Evolutionary conservation across 805 yeast genomes (phyloP), one percentile per base, ranked within the genome.

Genomic region (Schizosaccharomyces lindneri): DNA sequence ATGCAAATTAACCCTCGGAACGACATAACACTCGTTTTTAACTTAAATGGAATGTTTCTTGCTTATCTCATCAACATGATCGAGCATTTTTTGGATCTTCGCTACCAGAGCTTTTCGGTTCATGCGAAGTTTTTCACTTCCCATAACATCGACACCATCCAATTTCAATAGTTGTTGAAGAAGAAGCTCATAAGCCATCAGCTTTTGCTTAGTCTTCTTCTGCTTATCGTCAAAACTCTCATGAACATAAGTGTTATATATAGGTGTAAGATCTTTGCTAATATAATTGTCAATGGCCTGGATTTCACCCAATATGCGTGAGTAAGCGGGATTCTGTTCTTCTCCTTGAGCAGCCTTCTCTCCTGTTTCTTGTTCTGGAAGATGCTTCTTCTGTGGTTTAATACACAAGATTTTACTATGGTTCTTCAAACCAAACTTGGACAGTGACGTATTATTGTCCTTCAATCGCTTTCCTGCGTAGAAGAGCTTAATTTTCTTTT

Each of bases 101-200:
- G 57, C n/a, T 24, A 51, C 57, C 27, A 29, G 31, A 24, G 13
- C 17, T 13, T 51, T 51, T 6, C 57, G 57, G 5, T 51, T 17
- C n/a, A 4, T 9, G 19, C 57, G 57, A 5, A 51, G n/a, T 24
- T 24, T 29, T 17, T 21, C 36, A 29, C 36, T 51, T 21, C 57
- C 57, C 36, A 24, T 21, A 19, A 62, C 63, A 32, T 64, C 66
- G 17, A 64, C 59, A 5, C 46, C 64, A 60, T 64, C 65, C 48
- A 64, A 48, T 13, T 59, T 61, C 6, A 64, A 63, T 43, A 64
- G 55, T 55, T 59, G 64, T 27, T 61, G 65, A 4, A 64, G 59
- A 3, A 64, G 48, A 9, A 64, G 27, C 27, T 57, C 60, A 31
- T 24, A 17, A 15, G 36, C 21, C 60, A 36, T 36, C 7, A 39